phyloP scores from a whole-genome alignment of 2,329 filamentous ascomycete genomes.

The Hypoxylon sp. region DNA sequence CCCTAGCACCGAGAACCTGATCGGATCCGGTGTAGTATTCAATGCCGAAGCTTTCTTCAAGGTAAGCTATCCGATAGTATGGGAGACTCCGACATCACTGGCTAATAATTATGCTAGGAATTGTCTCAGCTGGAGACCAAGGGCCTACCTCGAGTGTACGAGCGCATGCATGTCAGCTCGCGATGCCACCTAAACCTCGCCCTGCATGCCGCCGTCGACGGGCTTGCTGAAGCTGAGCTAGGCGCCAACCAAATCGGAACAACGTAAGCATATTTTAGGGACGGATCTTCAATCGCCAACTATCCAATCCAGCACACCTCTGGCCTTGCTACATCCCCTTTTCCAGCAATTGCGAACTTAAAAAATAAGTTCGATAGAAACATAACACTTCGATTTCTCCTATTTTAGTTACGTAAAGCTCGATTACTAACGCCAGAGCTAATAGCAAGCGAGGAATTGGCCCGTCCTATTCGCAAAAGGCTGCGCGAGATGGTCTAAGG shows the following conservation, averaged over 20 bases:
- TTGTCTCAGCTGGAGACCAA: slow-evolving; percentile 20
- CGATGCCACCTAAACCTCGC: slow-evolving; percentile 19
- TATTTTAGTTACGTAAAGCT: neutral
- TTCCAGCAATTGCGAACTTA: neutral
- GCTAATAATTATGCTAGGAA: neutral
- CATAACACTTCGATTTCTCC: neutral
- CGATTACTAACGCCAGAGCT: neutral
- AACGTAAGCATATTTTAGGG: slow-evolving; percentile 1
- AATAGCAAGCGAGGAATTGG: slow-evolving; percentile 36
- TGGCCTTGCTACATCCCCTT: neutral
- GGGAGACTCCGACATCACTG: neutral
- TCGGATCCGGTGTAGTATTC: slow-evolving; percentile 54
- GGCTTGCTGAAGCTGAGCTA: slow-evolving; percentile 22
- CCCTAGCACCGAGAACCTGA: slow-evolving; percentile 66
- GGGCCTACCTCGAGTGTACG: slow-evolving; percentile 12
- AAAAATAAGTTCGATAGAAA: neutral
- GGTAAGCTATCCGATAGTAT: no score
- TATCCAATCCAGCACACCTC: neutral
- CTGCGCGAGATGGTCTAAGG: slow-evolving; percentile 72
- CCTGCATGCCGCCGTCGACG: slow-evolving; percentile 29
- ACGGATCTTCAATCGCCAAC: neutral
- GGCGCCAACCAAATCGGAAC: slow-evolving; percentile 2
- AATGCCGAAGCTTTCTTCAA: slow-evolving; percentile 23
- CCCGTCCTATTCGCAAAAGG: slow-evolving; percentile 63
- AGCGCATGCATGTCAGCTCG: slow-evolving; percentile 10